These are phyloP conservation scores for Cyanodermella asteris DNA, from an alignment of 2,329 filamentous ascomycete genomes.

Conservation along the genomic window DNA sequence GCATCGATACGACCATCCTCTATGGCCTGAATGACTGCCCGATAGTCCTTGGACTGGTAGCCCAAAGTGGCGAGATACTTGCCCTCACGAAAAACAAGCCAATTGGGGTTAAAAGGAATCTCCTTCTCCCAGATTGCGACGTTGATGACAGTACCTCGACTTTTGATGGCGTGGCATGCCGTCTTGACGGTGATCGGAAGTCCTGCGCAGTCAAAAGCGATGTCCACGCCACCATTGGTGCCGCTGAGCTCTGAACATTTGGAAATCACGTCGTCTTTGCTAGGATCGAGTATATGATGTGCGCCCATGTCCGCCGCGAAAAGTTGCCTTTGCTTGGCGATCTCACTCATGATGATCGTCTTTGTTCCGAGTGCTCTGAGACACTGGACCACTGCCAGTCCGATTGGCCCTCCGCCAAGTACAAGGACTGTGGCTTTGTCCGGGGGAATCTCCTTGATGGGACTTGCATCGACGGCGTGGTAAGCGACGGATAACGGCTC, in stretches of 20 bases:
- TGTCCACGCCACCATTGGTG: slow-evolving; percentile 25
- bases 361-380: slow-evolving; percentile 21
- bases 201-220: slow-evolving; percentile 31
- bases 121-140: slow-evolving; percentile 34
- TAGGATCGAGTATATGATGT: slow-evolving; percentile 28
- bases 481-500: slow-evolving; percentile 33
- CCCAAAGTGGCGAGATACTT: slow-evolving; percentile 31
- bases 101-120: slow-evolving; percentile 26
- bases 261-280: slow-evolving; percentile 24
- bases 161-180: slow-evolving; percentile 26
- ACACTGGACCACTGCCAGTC: slow-evolving; percentile 26
- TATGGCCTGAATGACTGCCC: slow-evolving; percentile 23
- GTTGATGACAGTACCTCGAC: slow-evolving; percentile 30
- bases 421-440: slow-evolving; percentile 24
- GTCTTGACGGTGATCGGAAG: slow-evolving; percentile 28
- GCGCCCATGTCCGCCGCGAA: slow-evolving; percentile 30
- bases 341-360: slow-evolving; percentile 32
- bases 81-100: slow-evolving; percentile 29
- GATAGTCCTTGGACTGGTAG: slow-evolving; percentile 29
- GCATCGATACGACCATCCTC: slow-evolving; percentile 8
- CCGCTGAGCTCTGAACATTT: slow-evolving; percentile 13
- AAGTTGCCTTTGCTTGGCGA: slow-evolving; percentile 23
- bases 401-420: slow-evolving; percentile 31
- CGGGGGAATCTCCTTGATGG: slow-evolving; percentile 27
- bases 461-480: slow-evolving; percentile 31